phyloP scores from a whole-genome alignment of 495 filamentous ascomycete species.

The Aspergillus coremiiformis region DNA sequence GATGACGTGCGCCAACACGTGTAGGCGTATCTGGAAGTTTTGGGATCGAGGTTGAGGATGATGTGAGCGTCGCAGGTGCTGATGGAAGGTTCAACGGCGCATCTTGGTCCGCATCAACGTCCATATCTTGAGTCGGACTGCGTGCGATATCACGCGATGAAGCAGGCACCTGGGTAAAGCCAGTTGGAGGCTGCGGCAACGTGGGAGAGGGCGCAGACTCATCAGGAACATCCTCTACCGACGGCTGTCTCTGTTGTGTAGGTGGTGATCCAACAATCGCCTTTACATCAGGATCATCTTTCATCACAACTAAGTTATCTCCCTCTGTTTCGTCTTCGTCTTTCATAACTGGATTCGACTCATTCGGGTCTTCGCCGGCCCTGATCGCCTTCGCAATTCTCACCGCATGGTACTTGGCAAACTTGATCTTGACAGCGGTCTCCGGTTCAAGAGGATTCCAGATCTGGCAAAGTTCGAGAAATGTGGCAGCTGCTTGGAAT shows the following conservation, averaged over 20 bases:
- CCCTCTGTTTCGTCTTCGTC: slow-evolving; percentile 23
- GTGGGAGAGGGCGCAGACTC: slow-evolving; percentile 43
- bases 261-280: slow-evolving; percentile 34
- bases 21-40: slow-evolving; percentile 37
- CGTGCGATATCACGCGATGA: slow-evolving; percentile 20
- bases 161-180: slow-evolving; percentile 22
- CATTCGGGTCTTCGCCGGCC: slow-evolving; percentile 88
- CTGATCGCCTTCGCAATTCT: slow-evolving; percentile 86
- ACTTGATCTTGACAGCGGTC: slow-evolving; percentile 80
- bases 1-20: slow-evolving; percentile 9
- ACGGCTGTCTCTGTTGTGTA: slow-evolving; percentile 43
- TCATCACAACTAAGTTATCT: slow-evolving; percentile 2
- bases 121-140: slow-evolving; percentile 11
- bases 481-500: slow-evolving; percentile 82
- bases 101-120: slow-evolving; percentile 13
- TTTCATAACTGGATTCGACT: slow-evolving; percentile 66
- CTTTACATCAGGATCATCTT: slow-evolving; percentile 39
- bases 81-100: slow-evolving; percentile 34
- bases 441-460: slow-evolving; percentile 74
- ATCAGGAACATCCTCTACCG: slow-evolving; percentile 48
- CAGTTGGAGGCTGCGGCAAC: slow-evolving; percentile 26
- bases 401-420: slow-evolving; percentile 89
- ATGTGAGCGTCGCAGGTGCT: slow-evolving; percentile 29
- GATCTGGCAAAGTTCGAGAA: slow-evolving; percentile 79
- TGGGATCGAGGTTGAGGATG: slow-evolving; percentile 17